A percentile compares a stretch with the other conserved stretches of the same genome.
Conservation (phyloP, 2,329 filamentous ascomycete genomes). For the Fusarium ramigenum region DNA sequence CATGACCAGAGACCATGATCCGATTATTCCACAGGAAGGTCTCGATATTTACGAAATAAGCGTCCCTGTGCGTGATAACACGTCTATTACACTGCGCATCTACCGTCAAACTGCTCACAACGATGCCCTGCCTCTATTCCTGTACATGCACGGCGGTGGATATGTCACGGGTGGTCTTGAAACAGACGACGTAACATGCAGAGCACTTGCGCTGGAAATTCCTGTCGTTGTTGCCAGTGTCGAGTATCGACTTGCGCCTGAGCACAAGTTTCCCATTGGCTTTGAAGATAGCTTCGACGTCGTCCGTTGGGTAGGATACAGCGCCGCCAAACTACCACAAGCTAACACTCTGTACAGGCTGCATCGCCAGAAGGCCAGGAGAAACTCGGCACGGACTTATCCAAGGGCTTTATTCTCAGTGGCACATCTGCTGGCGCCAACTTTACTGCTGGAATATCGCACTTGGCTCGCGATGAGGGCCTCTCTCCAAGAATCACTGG, state of each 20-base stretch:
- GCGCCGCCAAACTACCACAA: no score
- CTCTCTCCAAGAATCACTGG: slow-evolving; percentile 56
- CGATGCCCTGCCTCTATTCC: slow-evolving; percentile 26
- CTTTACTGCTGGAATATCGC: slow-evolving; percentile 56
- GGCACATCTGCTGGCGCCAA: slow-evolving; percentile 63
- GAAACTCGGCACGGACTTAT: slow-evolving; percentile 52
- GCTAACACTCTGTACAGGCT: slow-evolving; percentile 3
- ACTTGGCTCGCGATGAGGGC: slow-evolving; percentile 50
- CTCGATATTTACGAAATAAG: slow-evolving; percentile 39
- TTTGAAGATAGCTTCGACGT: slow-evolving; percentile 58
- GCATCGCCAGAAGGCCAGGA: slow-evolving; percentile 35
- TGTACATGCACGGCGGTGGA: slow-evolving; percentile 43
- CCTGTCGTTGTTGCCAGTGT: slow-evolving; percentile 55
- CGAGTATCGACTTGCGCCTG: slow-evolving; percentile 61
- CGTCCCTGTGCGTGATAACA: slow-evolving; percentile 31
- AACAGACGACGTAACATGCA: slow-evolving; percentile 42
- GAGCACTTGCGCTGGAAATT: slow-evolving; percentile 36
- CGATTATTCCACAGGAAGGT: slow-evolving; percentile 34
- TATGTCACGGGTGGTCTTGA: slow-evolving; percentile 42
- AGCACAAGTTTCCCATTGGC: slow-evolving; percentile 57
- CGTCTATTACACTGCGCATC: slow-evolving; percentile 30
- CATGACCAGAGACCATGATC: slow-evolving; percentile 33
- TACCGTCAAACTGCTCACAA: slow-evolving; percentile 27
- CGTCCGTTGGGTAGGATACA: slow-evolving; percentile 38
- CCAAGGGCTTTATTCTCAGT: slow-evolving; percentile 58